Percentiles rank a stretch among this genome's conserved stretches.
Evolutionary conservation across 2,329 filamentous ascomycete genomes (phyloP).

Genomic region (Emmonsiellopsis sp.): DNA sequence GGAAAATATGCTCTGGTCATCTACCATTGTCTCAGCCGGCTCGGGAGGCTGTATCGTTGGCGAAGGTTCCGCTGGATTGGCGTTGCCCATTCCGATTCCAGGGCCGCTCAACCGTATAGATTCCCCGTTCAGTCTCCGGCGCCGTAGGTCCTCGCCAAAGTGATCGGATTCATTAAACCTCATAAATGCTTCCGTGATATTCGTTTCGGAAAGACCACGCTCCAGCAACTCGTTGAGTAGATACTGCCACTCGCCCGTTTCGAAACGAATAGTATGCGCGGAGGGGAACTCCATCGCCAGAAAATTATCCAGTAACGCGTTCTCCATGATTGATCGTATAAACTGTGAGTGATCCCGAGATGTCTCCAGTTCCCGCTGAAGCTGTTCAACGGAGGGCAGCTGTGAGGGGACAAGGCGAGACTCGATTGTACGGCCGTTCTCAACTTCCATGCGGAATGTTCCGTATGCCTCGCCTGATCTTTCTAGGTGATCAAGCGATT

Average conservation of each 20-base stretch:
- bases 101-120: conserved; percentile 25
- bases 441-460: conserved; percentile 34
- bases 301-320: conserved; percentile 35
- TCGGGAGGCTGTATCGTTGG: conserved; percentile 23
- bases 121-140: conserved; percentile 31
- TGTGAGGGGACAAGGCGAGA: conserved; percentile 35
- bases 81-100: not conserved
- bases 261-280: conserved; percentile 24
- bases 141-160: conserved; percentile 31
- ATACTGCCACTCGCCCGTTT: conserved; percentile 27
- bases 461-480: conserved; percentile 33
- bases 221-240: conserved; percentile 29
- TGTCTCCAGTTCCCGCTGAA: conserved; percentile 34
- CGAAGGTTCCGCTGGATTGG: conserved; percentile 11
- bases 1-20: conserved; percentile 37
- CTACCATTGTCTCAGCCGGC: conserved; percentile 27
- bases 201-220: conserved; percentile 27
- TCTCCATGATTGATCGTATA: conserved; percentile 37
- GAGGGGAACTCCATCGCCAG: conserved; percentile 33
- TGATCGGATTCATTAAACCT: conserved; percentile 29
- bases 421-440: conserved; percentile 32
- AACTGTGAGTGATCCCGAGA: conserved; percentile 29
- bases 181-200: conserved; percentile 28
- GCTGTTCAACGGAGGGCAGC: conserved; percentile 31
- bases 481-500: conserved; percentile 31